These are phyloP conservation scores for Hippophae rhamnoides DNA, from an alignment of 306 rosid species.

Conservation along the genomic window DNA sequence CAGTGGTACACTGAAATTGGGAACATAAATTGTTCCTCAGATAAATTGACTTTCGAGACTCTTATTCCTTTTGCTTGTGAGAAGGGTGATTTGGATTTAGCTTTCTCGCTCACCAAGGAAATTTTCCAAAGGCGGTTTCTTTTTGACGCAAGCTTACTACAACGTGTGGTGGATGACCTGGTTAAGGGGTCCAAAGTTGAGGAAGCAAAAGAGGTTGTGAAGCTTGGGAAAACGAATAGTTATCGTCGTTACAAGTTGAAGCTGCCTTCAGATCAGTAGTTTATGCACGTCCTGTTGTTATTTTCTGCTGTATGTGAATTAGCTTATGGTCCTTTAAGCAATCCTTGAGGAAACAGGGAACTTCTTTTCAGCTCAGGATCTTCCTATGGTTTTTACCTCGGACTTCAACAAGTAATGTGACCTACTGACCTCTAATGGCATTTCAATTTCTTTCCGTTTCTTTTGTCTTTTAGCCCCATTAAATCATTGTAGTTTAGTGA, in stretches of 20 bases:
- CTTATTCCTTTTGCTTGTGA: constrained; percentile 59
- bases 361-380: background rate
- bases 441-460: no score
- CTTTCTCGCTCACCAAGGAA: constrained; percentile 34
- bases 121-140: constrained; percentile 29
- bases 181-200: constrained; percentile 35
- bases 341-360: background rate
- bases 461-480: no score
- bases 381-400: background rate
- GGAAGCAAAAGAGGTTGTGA: constrained; percentile 46
- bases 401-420: constrained; percentile 11
- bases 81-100: constrained; percentile 52
- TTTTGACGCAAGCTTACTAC: constrained; percentile 35
- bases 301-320: background rate
- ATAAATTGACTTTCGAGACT: constrained; percentile 30
- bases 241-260: constrained; percentile 37
- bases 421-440: background rate
- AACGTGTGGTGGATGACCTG: constrained; percentile 51
- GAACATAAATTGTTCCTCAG: constrained; percentile 30
- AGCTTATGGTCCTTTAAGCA: background rate
- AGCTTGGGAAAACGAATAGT: constrained; percentile 36
- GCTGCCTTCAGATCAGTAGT: constrained; percentile 25
- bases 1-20: constrained; percentile 43
- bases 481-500: no score
- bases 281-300: background rate